Evolutionary conservation across 257 asterid genomes (phyloP).

Genomic region (Cinchona pubescens): DNA sequence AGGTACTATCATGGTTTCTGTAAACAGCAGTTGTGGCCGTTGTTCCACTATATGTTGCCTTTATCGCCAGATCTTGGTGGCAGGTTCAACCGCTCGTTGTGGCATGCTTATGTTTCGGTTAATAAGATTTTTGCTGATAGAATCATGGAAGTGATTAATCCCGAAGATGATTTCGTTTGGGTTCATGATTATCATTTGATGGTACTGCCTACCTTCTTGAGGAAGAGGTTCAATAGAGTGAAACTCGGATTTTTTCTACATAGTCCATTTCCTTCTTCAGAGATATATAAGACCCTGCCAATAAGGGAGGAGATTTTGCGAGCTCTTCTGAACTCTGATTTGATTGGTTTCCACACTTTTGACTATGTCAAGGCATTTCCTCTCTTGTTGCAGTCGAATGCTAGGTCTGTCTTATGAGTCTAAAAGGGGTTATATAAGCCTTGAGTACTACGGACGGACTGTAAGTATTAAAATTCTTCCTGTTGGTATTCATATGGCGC

Average conservation of each 20-base stretch:
- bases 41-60: conserved; percentile 88
- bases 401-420: conserved; percentile 79
- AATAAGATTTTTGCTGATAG: conserved; percentile 86
- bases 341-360: conserved; percentile 85
- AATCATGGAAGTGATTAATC: conserved; percentile 88
- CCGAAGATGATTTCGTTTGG: conserved; percentile 90
- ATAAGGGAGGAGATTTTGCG: conserved; percentile 74
- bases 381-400: conserved; percentile 89
- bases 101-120: conserved; percentile 92
- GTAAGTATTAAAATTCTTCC: conserved; percentile 91
- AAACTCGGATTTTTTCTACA: conserved; percentile 86
- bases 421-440: conserved; percentile 83
- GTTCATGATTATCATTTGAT: conserved; percentile 81
- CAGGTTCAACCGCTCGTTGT: conserved; percentile 59
- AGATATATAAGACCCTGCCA: conserved; percentile 75
- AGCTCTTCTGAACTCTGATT: conserved; percentile 70
- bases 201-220: conserved; percentile 83
- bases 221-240: conserved; percentile 81
- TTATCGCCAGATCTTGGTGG: conserved; percentile 86
- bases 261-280: conserved; percentile 84
- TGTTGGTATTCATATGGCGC: conserved; percentile 88
- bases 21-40: conserved; percentile 82
- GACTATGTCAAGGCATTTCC: conserved; percentile 89
- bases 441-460: conserved; percentile 85
- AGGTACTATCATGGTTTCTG: conserved; percentile 80